Evolutionary conservation across 768 basidiomycete genomes (phyloP).

Genomic region (Trametes villosa): DNA sequence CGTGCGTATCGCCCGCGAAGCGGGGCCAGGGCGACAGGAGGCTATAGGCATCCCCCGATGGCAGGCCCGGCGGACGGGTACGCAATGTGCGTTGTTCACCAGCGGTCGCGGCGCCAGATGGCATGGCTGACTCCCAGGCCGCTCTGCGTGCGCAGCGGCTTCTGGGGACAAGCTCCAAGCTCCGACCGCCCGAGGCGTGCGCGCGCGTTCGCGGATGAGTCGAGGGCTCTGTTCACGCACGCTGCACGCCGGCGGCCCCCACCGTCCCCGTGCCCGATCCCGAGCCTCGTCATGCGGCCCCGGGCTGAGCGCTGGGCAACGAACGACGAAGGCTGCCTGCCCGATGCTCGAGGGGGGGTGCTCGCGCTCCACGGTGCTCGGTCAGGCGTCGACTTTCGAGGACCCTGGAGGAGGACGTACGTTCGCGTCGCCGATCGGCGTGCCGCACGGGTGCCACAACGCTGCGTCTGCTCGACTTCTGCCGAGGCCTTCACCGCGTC

Average conservation of each 20-base stretch:
- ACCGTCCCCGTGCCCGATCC: slow-evolving; percentile 5
- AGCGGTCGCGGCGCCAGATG: too few relatives aligned
- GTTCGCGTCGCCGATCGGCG: slow-evolving; percentile 8
- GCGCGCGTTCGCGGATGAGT: slow-evolving; percentile 17
- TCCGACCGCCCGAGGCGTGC: slow-evolving; percentile 7
- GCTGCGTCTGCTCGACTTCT: slow-evolving; percentile 16
- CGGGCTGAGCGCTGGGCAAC: neutral
- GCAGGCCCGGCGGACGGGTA: neutral
- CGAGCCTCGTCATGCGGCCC: neutral
- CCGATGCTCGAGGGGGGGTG: neutral
- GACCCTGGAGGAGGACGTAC: neutral
- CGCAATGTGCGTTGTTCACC: too few relatives aligned
- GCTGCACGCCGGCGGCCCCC: neutral
- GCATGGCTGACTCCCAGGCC: too few relatives aligned
- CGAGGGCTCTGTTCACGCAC: slow-evolving; percentile 20
- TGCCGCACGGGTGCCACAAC: slow-evolving; percentile 10
- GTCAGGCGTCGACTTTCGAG: too few relatives aligned
- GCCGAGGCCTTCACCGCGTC: slow-evolving; percentile 11
- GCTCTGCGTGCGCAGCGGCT: slow-evolving; percentile 6
- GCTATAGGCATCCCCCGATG: slow-evolving; percentile 1
- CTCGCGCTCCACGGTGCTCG: neutral
- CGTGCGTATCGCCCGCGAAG: neutral
- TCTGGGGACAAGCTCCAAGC: slow-evolving; percentile 16
- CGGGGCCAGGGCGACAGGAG: too few relatives aligned
- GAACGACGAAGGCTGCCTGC: neutral